Conservation (phyloP, 192 early-diverging fungal species). For the Entophlyctis helioformis region DNA sequence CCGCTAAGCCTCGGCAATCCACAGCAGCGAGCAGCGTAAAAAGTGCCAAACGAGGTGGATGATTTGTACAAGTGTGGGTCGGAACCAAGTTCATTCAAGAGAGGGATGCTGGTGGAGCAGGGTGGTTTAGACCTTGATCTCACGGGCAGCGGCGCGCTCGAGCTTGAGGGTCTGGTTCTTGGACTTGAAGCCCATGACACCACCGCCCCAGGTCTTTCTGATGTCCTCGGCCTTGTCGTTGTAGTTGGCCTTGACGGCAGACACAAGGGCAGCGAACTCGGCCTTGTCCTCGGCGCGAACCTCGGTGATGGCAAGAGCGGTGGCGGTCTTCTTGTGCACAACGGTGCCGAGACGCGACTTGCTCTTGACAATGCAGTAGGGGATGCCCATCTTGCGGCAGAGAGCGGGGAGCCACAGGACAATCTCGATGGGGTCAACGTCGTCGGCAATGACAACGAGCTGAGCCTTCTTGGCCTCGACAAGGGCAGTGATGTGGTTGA, state of each 20-base stretch:
- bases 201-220: conserved; percentile 96
- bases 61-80: too few species aligned
- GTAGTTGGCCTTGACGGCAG: conserved; percentile 90
- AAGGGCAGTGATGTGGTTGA: conserved; percentile 98
- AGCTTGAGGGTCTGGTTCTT: conserved; percentile 69
- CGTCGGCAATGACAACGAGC: conserved; percentile 97
- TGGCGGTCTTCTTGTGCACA: conserved; percentile 99
- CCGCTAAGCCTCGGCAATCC: too few species aligned
- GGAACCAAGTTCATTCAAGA: too few species aligned
- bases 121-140: conserved; percentile 29
- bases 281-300: conserved; percentile 93
- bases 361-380: conserved; percentile 98
- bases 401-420: conserved; percentile 98
- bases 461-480: conserved; percentile 98
- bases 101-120: too few species aligned
- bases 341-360: conserved; percentile 97
- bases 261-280: conserved; percentile 73
- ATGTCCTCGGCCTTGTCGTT: conserved; percentile 86
- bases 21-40: too few species aligned
- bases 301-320: conserved; percentile 89
- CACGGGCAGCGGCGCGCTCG: conserved; percentile 36
- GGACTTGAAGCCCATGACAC: conserved; percentile 92
- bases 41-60: too few species aligned
- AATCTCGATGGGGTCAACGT: conserved; percentile 99
- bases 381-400: conserved; percentile 99